Evolutionary conservation across 2,329 filamentous ascomycete species (phyloP), one percentile per base, ranked within the genome.

Genomic region (Cordyceps sp.): DNA sequence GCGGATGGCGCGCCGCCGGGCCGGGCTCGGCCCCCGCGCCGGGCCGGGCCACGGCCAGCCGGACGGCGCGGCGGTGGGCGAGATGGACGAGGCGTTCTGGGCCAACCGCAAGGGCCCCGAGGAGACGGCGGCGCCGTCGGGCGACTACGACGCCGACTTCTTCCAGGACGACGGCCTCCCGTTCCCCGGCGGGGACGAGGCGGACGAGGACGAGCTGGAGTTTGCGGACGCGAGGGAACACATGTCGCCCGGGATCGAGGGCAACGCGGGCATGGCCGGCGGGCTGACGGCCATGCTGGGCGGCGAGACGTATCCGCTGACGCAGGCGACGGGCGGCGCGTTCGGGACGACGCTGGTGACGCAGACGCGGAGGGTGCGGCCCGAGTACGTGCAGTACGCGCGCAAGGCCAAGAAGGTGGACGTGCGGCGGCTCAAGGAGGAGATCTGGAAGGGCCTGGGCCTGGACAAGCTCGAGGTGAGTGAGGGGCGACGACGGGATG

Each of bases 31-130:
- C n/a, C n/a, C n/a, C n/a, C n/a, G n/a, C n/a, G n/a, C n/a, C 14
- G 53, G 50, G 17, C 61, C 63, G 33, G 58, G 59, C 24, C 54
- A 57, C 29, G 53, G 44, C 33, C 58, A 49, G 24, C 55, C 61
- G 19, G 59, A 64, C 16, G 61, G 68, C 33, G 58, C 72, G 8
- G 69, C 68, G 2, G 71, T 77, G 37, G 80, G 75, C 26, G 82
- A 93, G 37, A 82, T 94, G 63, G 84, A 96, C 47, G 88, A 94
- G 56, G 86, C 81, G 15, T 96, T 93, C 59, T 98, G 90, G 85
- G 90, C 90, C 5, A 68, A 71, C 26, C 74, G 67, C 57, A 80
- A 71, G 50, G 74, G 59, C 42, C 69, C 59, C 32, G 75, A 78
- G 17, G 73, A 73, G 28, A 68, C 62, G 4, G 66, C 58, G 2